A percentile compares a stretch with the other conserved stretches of the same genome.
phyloP scores from a whole-genome alignment of 495 filamentous ascomycete genomes.

The Penicillium tannophilum region DNA sequence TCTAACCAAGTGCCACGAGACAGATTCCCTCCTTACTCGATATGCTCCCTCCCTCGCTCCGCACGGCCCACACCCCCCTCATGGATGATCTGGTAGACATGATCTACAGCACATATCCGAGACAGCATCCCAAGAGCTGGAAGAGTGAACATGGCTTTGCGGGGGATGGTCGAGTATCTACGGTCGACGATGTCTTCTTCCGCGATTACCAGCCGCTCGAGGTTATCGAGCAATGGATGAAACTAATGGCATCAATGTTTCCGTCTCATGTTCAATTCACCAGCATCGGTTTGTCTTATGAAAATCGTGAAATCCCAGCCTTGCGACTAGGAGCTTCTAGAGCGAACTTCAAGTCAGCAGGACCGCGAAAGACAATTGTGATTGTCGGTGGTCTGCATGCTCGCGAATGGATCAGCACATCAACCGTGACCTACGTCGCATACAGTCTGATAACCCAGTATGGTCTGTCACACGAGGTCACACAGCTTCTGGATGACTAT shows the following conservation, averaged over 20 bases:
- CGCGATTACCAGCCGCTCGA: constrained; percentile 80
- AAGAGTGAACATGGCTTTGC: constrained; percentile 35
- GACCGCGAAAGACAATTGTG: constrained; percentile 73
- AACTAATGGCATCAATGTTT: constrained; percentile 84
- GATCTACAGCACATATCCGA: constrained; percentile 76
- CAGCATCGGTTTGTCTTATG: constrained; percentile 77
- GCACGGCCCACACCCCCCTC: constrained; percentile 69
- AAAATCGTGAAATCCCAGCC: constrained; percentile 82
- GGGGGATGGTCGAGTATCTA: constrained; percentile 35
- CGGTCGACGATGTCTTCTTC: constrained; percentile 74
- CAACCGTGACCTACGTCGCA: constrained; percentile 86
- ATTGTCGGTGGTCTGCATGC: constrained; percentile 86
- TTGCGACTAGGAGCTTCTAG: constrained; percentile 73
- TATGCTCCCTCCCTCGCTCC: constrained; percentile 74
- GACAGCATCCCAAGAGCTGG: constrained; percentile 26
- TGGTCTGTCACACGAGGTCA: constrained; percentile 65
- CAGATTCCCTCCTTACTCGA: constrained; percentile 79
- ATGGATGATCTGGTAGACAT: constrained; percentile 81
- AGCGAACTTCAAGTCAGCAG: constrained; percentile 38
- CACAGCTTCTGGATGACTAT: constrained; percentile 74
- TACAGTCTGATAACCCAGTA: constrained; percentile 86
- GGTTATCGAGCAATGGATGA: constrained; percentile 86
- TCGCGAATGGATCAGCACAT: constrained; percentile 94
- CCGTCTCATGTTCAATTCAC: constrained; percentile 72
- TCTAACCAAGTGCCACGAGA: not conserved